Base-by-base conservation (phyloP, 1,139 yeast genomes). In the Blastobotrys apis region DNA sequence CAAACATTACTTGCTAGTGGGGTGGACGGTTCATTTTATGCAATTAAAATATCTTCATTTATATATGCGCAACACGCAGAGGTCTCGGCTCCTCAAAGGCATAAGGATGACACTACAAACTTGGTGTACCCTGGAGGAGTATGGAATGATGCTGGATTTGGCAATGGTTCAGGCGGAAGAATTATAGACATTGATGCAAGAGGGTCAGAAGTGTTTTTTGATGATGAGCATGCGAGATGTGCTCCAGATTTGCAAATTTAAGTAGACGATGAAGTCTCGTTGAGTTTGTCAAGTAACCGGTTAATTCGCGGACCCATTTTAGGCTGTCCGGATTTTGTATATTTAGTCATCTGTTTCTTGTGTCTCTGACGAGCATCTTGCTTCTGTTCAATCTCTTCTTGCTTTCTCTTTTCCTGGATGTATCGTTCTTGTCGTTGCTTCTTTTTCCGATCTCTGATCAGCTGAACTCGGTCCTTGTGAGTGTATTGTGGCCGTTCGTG, bases 281-380 rank as follows among this genome's bases (percentile, higher is more conserved):
- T 23, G 51, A 90, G 85, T 64, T 87, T 86, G 46, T 84, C 94
- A 44, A 90, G 70, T 36, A 90, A 68, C 54, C 80, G 77, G 48
- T 80, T 83, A 48, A 90, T 86, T 61, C 95, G 75, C 8, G 96
- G 94, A 0, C 87, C 96, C 94, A 90, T 86, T 40, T 78, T 65
- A 1, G 97, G 97, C 62, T 90, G 97, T 1, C 97, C 97, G 4
- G 72, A 64, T 51, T 72, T 72, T 1, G 95, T 88, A 48, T 71
- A 79, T 51, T 82, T 75, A 1, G 78, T 66, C 62, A 65, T 62
- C 40, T 58, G 64, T 47, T 75, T 75, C 51, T 78, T 74, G 56
- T 74, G 75, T 41, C 65, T 63, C 47, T 72, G 76, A 30, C 84
- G 65, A 35, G 62, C 59, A 3, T 62, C 56, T 33, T 53, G 61